A percentile compares a stretch with the other conserved stretches of the same genome.
Conservation (phyloP, 352 stramenopile species). For the Pythium aquatile region DNA sequence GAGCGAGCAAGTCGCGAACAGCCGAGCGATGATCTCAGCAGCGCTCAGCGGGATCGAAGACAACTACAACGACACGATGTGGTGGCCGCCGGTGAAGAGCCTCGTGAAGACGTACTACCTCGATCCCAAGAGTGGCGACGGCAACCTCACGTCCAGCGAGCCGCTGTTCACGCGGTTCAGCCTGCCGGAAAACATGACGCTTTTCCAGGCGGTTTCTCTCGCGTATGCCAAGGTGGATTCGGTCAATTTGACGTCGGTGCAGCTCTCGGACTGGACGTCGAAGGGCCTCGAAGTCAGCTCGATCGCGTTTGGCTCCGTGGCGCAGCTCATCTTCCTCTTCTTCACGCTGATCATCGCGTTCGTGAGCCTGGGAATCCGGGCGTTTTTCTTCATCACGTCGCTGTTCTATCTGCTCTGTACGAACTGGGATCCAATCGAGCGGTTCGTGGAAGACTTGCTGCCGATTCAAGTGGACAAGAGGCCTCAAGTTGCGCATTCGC, state of each 20-base stretch:
- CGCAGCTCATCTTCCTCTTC: constrained; percentile 75
- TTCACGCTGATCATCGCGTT: constrained; percentile 83
- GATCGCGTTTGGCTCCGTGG: constrained; percentile 77
- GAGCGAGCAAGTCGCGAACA: constrained; percentile 83
- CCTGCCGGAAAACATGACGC: constrained; percentile 81
- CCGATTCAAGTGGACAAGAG: constrained; percentile 73
- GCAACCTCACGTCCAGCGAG: constrained; percentile 43
- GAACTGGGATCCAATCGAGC: constrained; percentile 86
- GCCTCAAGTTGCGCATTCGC: constrained; percentile 62
- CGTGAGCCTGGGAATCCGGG: constrained; percentile 80
- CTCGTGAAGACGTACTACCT: constrained; percentile 85
- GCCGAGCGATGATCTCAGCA: constrained; percentile 76
- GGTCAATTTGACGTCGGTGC: constrained; percentile 81
- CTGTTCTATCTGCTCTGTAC: constrained; percentile 86
- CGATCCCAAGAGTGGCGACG: constrained; percentile 57
- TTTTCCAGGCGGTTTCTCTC: constrained; percentile 66
- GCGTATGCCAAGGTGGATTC: constrained; percentile 85
- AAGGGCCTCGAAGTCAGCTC: constrained; percentile 82
- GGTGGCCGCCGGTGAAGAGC: constrained; percentile 82
- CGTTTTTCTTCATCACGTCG: constrained; percentile 88
- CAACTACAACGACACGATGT: constrained; percentile 89
- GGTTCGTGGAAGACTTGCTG: constrained; percentile 77
- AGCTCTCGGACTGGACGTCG: constrained; percentile 84
- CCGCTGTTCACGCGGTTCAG: constrained; percentile 55
- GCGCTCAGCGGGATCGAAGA: constrained; percentile 77